Evolutionary conservation across 345 rosid genomes (phyloP), one percentile per base, ranked within the genome.

Genomic region (Draba incana): DNA sequence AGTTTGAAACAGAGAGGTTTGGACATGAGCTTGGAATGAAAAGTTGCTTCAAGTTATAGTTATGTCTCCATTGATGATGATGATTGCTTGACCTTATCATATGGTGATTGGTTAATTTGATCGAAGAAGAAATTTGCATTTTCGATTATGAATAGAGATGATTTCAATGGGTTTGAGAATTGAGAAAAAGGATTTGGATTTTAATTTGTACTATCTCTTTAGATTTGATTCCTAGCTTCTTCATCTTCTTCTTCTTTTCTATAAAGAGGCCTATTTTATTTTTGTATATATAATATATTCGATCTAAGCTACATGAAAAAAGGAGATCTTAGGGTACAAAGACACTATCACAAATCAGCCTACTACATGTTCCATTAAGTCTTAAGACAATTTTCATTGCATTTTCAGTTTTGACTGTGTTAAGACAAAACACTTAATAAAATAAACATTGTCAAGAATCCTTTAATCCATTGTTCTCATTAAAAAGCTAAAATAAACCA

Each of bases 201-300:
- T 74, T 74, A 67, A 46, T 61, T 16, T 61, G 74, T 58, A 41
- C 20, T 42, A 9, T 66, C 55, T 39, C 74, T 46, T 62, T 45
- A 54, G 58, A 68, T 62, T 68, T 62, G 78, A 75, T 75, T 46
- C 78, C 47, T 68, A 75, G 47, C 68, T 74, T 74, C 78, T 53
- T 53, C 44, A 46, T 51, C 46, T 41, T 43, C 30, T 42, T 20
- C 20, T 0, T 20, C 20, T 20, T 0, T 20, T 20, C 20, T 20
- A 20, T 20, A 20, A 20, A 20, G 20, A 20, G 20, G 20, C 20
- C 20, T 20, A 20, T 20, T 20, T 20, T 25, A 24, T 6, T 52
- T 16, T 43, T 52, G 6, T 12, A 38, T 59, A 12, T 15, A 27
- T 12, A 62, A 45, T 10, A 13, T 63, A 71, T 63, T 47, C 50